These are phyloP conservation scores for Kwoniella botswanensis DNA, from an alignment of 768 basidiomycete species.

Conservation along the genomic window DNA sequence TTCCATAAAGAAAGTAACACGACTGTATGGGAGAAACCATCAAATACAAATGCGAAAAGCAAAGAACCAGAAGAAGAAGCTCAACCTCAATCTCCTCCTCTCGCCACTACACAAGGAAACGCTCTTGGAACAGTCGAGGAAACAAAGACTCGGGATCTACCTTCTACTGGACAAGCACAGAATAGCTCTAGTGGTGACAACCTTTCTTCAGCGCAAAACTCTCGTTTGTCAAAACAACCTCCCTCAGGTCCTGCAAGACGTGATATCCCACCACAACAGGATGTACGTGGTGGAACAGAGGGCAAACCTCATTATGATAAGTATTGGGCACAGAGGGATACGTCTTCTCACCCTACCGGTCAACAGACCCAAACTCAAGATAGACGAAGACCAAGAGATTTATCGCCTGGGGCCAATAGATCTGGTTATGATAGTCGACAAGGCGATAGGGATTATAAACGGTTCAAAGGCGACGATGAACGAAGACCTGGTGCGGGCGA, in stretches of 20 bases:
- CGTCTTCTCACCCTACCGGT: not conserved
- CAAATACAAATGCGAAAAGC: not conserved
- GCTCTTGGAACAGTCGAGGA: too few relatives aligned
- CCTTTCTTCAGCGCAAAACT: not conserved
- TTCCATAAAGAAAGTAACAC: slow-evolving; percentile 30
- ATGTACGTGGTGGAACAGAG: not conserved
- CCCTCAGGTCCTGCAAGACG: slow-evolving; percentile 5
- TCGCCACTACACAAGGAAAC: not conserved
- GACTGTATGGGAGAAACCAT: slow-evolving; percentile 26
- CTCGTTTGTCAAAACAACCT: not conserved
- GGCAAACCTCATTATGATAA: slow-evolving; percentile 6
- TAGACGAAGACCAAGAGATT: slow-evolving; percentile 18
- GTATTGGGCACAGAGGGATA: slow-evolving; percentile 5
- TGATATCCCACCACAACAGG: not conserved
- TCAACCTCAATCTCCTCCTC: slow-evolving; percentile 6
- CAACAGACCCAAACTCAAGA: slow-evolving; percentile 9
- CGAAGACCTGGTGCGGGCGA: slow-evolving; percentile 13
- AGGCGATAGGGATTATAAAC: slow-evolving; percentile 22
- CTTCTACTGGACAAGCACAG: slow-evolving; percentile 6
- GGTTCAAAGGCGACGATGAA: slow-evolving; percentile 20
- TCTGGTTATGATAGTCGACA: not conserved
- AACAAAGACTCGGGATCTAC: not conserved
- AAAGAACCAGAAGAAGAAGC: slow-evolving; percentile 1
- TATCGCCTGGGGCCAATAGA: not conserved
- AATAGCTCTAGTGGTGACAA: not conserved